Base-by-base conservation (phyloP, 805 yeast genomes). In the Metschnikowia koreensis region DNA sequence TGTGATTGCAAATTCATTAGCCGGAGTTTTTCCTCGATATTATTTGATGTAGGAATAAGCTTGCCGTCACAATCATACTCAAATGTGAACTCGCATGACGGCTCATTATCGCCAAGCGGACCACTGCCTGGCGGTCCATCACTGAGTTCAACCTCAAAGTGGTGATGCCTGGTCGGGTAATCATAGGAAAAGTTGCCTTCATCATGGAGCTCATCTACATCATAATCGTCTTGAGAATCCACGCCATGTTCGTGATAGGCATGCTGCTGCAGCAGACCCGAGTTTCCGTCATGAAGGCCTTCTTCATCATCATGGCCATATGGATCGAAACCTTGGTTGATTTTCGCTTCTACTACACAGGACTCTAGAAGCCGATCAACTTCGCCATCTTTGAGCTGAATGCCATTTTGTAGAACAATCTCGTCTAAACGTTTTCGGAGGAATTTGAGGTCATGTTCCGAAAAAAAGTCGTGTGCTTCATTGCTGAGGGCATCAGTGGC, bases 71-170 rank as follows among this genome's bases (percentile, higher is more conserved):
- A 63, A 53, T 74, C 76, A 55, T 74, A 74, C 53, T 74, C 79
- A 55, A 74, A 74, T 7, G 78, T 74, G 51, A 74, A 73, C 53
- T 74, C 77, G 56, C 77, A 74, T 16, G 75, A 69, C 2, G 76
- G 76, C 13, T 73, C 77, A 34, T 68, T 66, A 3, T 66, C 53
- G 22, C 51, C 55, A 15, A 34, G 45, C 1, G 37, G 38, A 9
- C 45, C 45, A 42, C 38, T 42, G 40, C 74, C 67, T 26, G 66
- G 67, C 1, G 73, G 67, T 3, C 66, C 65, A 12, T 71, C 61
- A 48, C 72, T 72, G 29, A 74, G 60, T 56, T 74, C 77, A 8
- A 74, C 70, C 55, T 74, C 77, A 16, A 74, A 70, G 54, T 71
- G 79, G 50, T 70, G 76, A 36, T 48, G 52, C 11, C 45, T 37